Percentiles rank a stretch among this genome's conserved stretches.
These are phyloP conservation scores for Termitomyces sp. DNA, from an alignment of 768 basidiomycete species.

Conservation along the genomic window DNA sequence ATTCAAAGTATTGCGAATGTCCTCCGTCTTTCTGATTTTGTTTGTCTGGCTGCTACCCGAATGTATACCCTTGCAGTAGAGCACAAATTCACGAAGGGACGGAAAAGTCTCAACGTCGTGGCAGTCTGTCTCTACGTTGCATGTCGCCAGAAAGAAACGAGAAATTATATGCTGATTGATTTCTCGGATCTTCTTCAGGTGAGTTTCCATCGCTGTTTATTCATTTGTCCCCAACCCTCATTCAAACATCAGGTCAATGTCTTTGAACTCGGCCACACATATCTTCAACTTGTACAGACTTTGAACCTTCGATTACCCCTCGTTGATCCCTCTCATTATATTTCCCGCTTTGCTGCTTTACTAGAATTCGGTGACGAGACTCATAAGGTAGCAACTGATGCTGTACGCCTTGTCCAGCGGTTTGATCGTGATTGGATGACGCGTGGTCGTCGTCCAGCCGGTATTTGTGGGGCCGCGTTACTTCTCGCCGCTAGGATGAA, in stretches of 20 bases:
- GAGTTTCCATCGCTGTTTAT: constrained; percentile 7
- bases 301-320: constrained; percentile 81
- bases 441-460: constrained; percentile 89
- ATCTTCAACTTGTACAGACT: constrained; percentile 87
- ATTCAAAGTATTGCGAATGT: constrained; percentile 80
- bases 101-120: constrained; percentile 88
- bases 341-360: constrained; percentile 88
- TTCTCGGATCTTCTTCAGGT: constrained; percentile 96
- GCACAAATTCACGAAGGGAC: constrained; percentile 90
- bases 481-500: constrained; percentile 98
- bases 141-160: constrained; percentile 84
- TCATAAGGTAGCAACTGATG: constrained; percentile 86
- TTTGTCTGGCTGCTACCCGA: constrained; percentile 76
- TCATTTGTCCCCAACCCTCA: background rate
- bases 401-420: constrained; percentile 85
- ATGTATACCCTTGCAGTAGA: constrained; percentile 92
- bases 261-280: constrained; percentile 93
- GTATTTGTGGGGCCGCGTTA: constrained; percentile 94
- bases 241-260: constrained; percentile 74
- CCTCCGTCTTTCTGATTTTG: constrained; percentile 72
- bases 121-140: constrained; percentile 95
- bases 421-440: constrained; percentile 99
- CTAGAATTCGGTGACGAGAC: constrained; percentile 97
- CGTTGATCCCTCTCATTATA: constrained; percentile 95
- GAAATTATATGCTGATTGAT: constrained; percentile 97